Percentiles rank a stretch among this genome's conserved stretches.
These are phyloP conservation scores for Penicillium angulare DNA, from an alignment of 495 filamentous ascomycete genomes.

Conservation along the genomic window DNA sequence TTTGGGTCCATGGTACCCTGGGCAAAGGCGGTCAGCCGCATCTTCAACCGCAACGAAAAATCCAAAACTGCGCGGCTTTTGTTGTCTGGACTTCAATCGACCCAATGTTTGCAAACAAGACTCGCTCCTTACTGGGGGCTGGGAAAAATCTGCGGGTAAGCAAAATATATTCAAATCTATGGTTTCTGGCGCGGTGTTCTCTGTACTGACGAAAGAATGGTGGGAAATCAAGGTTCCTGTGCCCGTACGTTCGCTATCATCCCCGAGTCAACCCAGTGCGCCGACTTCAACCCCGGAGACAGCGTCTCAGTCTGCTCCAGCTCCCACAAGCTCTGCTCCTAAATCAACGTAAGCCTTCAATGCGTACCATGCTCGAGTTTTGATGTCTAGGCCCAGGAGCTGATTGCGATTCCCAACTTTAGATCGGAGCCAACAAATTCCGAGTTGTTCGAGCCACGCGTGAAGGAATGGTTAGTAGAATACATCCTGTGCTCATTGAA, in stretches of 20 bases:
- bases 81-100: background rate
- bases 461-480: conserved; percentile 31
- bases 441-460: conserved; percentile 11
- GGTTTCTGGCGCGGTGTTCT: no score
- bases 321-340: background rate
- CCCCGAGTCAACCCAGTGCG: conserved; percentile 18
- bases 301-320: conserved; percentile 7
- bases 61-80: conserved; percentile 12
- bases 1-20: background rate
- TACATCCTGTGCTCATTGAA: background rate
- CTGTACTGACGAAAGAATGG: background rate
- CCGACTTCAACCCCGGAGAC: conserved; percentile 12
- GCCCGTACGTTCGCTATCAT: conserved; percentile 26
- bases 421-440: conserved; percentile 3
- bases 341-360: conserved; percentile 1
- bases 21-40: conserved; percentile 15
- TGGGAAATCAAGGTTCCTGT: conserved; percentile 18
- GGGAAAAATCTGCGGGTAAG: conserved; percentile 21
- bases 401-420: no score
- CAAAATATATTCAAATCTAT: background rate
- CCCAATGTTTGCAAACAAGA: conserved; percentile 27
- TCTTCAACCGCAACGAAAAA: conserved; percentile 12
- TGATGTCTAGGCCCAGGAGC: no score
- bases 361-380: no score
- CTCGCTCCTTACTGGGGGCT: conserved; percentile 25